Base-by-base conservation (phyloP, 768 basidiomycete species). In the Pulveroboletus sp. region DNA sequence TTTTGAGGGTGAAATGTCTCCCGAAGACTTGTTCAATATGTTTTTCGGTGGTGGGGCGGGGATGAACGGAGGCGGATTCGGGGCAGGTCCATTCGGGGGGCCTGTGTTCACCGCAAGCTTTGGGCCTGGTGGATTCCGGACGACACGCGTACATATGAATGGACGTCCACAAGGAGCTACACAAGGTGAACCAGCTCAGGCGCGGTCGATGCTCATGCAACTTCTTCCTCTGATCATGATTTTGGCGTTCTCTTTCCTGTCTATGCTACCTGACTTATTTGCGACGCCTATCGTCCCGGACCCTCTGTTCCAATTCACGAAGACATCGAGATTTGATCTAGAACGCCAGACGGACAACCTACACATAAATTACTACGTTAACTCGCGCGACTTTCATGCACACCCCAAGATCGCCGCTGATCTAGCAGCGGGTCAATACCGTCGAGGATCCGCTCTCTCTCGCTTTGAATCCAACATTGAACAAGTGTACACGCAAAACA, bases 1-100 rank as follows among this genome's bases (percentile, higher is more conserved):
- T 2, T 90, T 86, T 60, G 87, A 90, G 12, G 82, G 82, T 46
- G 94, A 97, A 69, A 74, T 98, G 57, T 94, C 88, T 48, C 94
- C 95, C 6, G 95, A 97, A 69, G 95, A 97, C 50, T 65, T 98
- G 47, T 98, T 98, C 74, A 95, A 97, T 64, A 94, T 95, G 89
- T 97, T 98, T 80, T 98, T 98, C 66, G 92, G 92, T 20, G 81
- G 76, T 17, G 76, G 78, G 1, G 77, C 75, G 48, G 61, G 59
- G 13, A 57, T 62, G 62, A 68, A 68, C 17, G 75, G 73, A 24
- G 77, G 71, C n/a, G 72, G 66, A 47, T 79, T 78, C 52, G 81
- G 82, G n/a, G 74, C 78, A 11, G 77, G 80, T 2, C 80, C 82
- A 51, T 65, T 62, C 31, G 58, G 55, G 2, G 58, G 57, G 53